These are phyloP conservation scores for Triticum urartu DNA, from an alignment of 176 grass and related monocot species.

Conservation along the genomic window DNA sequence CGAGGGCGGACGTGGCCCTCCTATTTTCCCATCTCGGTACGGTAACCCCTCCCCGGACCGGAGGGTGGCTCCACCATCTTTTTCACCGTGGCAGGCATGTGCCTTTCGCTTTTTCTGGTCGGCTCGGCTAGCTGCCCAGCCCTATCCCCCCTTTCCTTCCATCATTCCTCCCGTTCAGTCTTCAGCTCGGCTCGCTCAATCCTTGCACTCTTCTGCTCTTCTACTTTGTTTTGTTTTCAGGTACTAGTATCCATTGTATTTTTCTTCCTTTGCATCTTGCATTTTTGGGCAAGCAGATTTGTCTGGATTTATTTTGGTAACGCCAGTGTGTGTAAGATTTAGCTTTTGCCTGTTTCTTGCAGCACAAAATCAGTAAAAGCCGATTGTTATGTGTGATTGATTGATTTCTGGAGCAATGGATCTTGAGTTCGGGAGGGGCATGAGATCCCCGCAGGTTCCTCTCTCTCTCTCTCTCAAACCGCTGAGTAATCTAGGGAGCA, in stretches of 20 bases:
- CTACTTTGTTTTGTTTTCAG: slow-evolving; percentile 3
- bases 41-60: neutral
- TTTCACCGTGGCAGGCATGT: slow-evolving; percentile 60
- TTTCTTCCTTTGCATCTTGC: neutral
- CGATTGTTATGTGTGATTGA: neutral
- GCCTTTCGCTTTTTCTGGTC: slow-evolving; percentile 51
- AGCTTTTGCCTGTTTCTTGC: neutral
- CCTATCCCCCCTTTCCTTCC: neutral
- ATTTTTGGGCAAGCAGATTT: neutral
- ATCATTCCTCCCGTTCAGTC: neutral
- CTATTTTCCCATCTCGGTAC: slow-evolving; percentile 3
- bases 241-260: neutral
- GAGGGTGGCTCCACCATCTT: slow-evolving; percentile 36
- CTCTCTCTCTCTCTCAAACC: neutral
- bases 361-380: neutral
- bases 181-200: slow-evolving; percentile 9
- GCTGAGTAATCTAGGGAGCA: neutral
- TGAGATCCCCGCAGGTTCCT: slow-evolving; percentile 50
- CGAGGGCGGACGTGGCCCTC: too few relatives aligned
- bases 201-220: neutral
- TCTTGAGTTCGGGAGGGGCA: slow-evolving; percentile 54
- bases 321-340: neutral
- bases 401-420: slow-evolving; percentile 50
- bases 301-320: neutral
- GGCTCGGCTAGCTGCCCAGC: slow-evolving; percentile 5